Percentiles rank a stretch among this genome's conserved stretches.
Evolutionary conservation across 805 yeast genomes (phyloP).

Genomic region (Candida qinlingensis): DNA sequence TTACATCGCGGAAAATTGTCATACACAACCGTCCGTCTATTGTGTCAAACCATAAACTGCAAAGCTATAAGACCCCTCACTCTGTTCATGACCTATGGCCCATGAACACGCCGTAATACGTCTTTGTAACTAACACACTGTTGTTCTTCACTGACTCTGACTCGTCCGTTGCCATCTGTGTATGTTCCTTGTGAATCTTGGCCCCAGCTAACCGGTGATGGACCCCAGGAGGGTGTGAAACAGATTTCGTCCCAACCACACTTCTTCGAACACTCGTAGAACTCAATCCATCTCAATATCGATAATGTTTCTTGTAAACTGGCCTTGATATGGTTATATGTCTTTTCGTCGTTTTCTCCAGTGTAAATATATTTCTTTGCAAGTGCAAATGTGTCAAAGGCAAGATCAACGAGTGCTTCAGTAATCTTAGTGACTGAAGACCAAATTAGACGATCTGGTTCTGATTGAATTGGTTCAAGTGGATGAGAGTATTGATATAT

Average conservation of each 20-base stretch:
- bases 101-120: not conserved
- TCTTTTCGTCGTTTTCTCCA: not conserved
- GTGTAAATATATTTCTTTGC: not conserved
- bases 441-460: slow-evolving; percentile 7
- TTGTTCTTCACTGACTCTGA: slow-evolving; percentile 19
- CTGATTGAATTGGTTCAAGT: not conserved
- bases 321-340: not conserved
- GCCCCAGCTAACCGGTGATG: slow-evolving; percentile 45
- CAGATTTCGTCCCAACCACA: slow-evolving; percentile 48
- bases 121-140: slow-evolving; percentile 17
- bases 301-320: not conserved
- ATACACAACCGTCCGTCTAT: too few species aligned
- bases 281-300: slow-evolving; percentile 1
- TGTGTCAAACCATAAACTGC: too few species aligned
- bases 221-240: slow-evolving; percentile 59
- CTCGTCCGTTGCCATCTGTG: slow-evolving; percentile 19
- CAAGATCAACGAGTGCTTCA: not conserved
- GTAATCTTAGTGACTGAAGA: slow-evolving; percentile 6
- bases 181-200: slow-evolving; percentile 20
- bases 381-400: slow-evolving; percentile 3
- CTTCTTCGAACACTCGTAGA: slow-evolving; percentile 6
- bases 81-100: too few species aligned
- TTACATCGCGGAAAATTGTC: not conserved
- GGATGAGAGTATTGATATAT: slow-evolving; percentile 8
- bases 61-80: too few species aligned